Conservation (phyloP, 495 filamentous ascomycete genomes). For the Trichoderma virens region DNA sequence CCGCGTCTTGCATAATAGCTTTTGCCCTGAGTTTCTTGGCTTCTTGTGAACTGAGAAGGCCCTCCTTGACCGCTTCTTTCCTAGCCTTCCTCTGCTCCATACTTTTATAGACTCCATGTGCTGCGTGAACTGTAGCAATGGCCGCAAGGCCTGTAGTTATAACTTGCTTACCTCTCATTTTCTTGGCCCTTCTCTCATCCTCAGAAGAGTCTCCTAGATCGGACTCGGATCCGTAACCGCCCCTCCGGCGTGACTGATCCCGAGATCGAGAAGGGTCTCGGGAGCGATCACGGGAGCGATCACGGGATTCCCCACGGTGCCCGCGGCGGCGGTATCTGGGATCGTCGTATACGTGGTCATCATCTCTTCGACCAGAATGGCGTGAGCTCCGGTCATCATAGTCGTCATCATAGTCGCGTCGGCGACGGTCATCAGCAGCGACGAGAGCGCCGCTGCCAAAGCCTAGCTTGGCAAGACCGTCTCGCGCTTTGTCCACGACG, state of each 20-base stretch:
- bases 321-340: slow-evolving; percentile 35
- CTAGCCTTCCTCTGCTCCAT: slow-evolving; percentile 67
- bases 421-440: slow-evolving; percentile 26
- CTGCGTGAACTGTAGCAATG: slow-evolving; percentile 84
- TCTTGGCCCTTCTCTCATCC: slow-evolving; percentile 65
- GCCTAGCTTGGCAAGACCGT: slow-evolving; percentile 37
- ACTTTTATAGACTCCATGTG: slow-evolving; percentile 67
- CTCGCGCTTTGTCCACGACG: slow-evolving; percentile 36
- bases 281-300: slow-evolving; percentile 41
- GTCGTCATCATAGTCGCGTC: slow-evolving; percentile 27
- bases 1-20: slow-evolving; percentile 64
- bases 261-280: slow-evolving; percentile 28
- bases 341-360: slow-evolving; percentile 48
- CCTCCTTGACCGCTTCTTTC: slow-evolving; percentile 61
- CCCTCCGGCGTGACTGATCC: slow-evolving; percentile 22
- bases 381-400: slow-evolving; percentile 24
- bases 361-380: slow-evolving; percentile 24
- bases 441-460: slow-evolving; percentile 32
- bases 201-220: slow-evolving; percentile 68
- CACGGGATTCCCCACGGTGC: slow-evolving; percentile 40
- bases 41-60: slow-evolving; percentile 64
- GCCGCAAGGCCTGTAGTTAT: slow-evolving; percentile 76
- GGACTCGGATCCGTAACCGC: slow-evolving; percentile 46
- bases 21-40: slow-evolving; percentile 68
- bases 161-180: slow-evolving; percentile 77